Conservation (phyloP, 23 red algal genomes). For the Gracilariopsis chorda region DNA sequence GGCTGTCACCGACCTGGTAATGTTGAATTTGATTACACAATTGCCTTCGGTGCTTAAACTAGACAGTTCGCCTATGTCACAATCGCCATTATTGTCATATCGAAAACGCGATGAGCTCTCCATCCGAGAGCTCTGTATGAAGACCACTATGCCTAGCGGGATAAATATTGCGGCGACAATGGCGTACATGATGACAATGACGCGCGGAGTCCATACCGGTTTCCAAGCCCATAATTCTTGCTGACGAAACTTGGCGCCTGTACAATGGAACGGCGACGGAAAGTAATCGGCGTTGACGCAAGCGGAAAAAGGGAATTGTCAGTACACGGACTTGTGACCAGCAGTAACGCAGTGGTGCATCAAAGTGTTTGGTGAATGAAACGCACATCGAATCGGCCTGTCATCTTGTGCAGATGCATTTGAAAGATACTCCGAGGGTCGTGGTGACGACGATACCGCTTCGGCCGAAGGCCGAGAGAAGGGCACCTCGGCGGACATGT, state of each 20-base stretch:
- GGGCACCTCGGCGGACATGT: background rate
- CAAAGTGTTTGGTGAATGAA: too few species aligned
- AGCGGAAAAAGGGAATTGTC: too few species aligned
- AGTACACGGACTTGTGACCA: too few species aligned
- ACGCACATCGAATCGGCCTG: conserved; percentile 2
- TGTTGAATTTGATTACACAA: conserved; percentile 18
- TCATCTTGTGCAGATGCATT: background rate
- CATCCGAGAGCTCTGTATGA: conserved; percentile 37
- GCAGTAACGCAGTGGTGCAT: too few species aligned
- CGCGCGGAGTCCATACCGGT: conserved; percentile 67
- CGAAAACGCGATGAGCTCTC: conserved; percentile 30
- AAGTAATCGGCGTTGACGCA: too few species aligned
- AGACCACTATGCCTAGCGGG: conserved; percentile 64
- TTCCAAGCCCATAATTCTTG: conserved; percentile 81
- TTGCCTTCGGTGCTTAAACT: background rate
- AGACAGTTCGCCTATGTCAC: conserved; percentile 32
- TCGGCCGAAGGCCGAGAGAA: background rate
- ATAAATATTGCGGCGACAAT: conserved; percentile 60
- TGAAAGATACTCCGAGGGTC: background rate
- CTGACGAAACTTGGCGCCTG: conserved; percentile 72
- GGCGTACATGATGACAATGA: conserved; percentile 70
- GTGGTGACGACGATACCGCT: background rate
- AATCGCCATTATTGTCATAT: conserved; percentile 57
- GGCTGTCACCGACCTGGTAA: conserved; percentile 32
- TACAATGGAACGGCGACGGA: background rate